Base-by-base conservation (phyloP, 805 yeast species). In the Monosporozyma solicola region DNA sequence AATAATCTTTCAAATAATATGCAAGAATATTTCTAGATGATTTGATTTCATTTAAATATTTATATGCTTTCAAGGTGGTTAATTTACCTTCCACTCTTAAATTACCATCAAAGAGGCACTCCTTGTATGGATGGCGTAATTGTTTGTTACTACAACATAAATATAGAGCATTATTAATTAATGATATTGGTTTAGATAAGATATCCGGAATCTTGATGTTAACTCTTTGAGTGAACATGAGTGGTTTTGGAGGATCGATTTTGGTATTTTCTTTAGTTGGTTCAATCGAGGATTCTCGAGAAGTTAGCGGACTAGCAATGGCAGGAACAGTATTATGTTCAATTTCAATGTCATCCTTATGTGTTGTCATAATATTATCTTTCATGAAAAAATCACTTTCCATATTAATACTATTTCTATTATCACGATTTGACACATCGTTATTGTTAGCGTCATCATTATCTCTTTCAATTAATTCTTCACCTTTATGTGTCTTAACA, bases 401-500 rank as follows among this genome's bases (percentile, higher is more conserved):
- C 25, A 16, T 24, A 25, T 13, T 43, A 13, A 43, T 43, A 41
- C 15, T 10, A 16, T 20, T 20, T 20, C 27, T 41, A 41, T 41
- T 41, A 37, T 53, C 59, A 50, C 59, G 62, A 24, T 60, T 58
- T 25, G 69, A 20, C 29, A 5, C 29, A 41, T 41, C 15, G 15
- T 41, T 41, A 41, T 13, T 24, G 24, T 9, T 43, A 43, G 16
- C 25, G 24, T 24, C 25, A 24, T 41, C 20, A 39, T 64, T 66
- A 48, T 74, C 79, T 25, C 75, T 79, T 53, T 85, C 95, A 5
- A 87, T 76, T n/a, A 86, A 66, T 62, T 86, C 91, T 56, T 90
- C 96, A 27, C 97, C 96, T 66, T 85, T 87, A 65, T 89, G 96
- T 3, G 96, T 87, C 61, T 89, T 76, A 59, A 88, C 76, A 58